A percentile compares a stretch with the other conserved stretches of the same genome.
Evolutionary conservation across 768 basidiomycete genomes (phyloP).

Genomic region (Suillus alpinus): DNA sequence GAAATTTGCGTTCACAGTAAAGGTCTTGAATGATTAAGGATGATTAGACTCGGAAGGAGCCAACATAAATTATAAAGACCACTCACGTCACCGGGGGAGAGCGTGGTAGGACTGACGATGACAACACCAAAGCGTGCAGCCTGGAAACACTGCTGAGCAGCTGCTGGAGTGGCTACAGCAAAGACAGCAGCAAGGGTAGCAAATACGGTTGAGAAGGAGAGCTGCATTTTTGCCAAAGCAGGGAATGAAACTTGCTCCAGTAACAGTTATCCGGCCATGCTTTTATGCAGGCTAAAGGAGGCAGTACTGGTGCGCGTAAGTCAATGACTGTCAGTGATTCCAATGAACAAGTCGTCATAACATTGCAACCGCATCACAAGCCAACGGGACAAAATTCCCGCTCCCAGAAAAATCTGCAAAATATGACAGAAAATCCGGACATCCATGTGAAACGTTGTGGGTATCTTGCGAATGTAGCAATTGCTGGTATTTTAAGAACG

Average conservation of each 20-base stretch:
- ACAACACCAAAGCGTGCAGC: constrained; percentile 21
- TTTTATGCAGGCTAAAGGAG: constrained; percentile 3
- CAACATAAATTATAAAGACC: neutral
- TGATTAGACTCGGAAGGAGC: constrained; percentile 4
- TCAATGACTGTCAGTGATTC: no score
- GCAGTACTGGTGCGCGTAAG: neutral
- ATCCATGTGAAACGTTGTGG: neutral
- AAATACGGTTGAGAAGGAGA: constrained; percentile 11
- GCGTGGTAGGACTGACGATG: constrained; percentile 16
- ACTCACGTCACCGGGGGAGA: constrained; percentile 25
- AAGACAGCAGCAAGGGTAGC: constrained; percentile 13
- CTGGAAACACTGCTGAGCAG: constrained; percentile 21
- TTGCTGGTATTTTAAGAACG: no score
- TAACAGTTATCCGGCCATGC: no score
- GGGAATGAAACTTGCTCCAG: neutral
- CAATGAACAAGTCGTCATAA: neutral
- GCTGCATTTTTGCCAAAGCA: constrained; percentile 14
- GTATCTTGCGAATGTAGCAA: neutral
- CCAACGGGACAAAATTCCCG: neutral
- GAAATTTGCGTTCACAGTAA: constrained; percentile 23
- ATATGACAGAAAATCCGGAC: neutral
- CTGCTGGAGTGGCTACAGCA: constrained; percentile 15
- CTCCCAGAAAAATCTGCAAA: neutral
- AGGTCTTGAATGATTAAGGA: constrained; percentile 7
- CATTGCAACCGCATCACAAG: neutral